A percentile compares a stretch with the other conserved stretches of the same genome.
These are phyloP conservation scores for Pleurotus ostreatus DNA, from an alignment of 768 basidiomycete species.

Conservation along the genomic window DNA sequence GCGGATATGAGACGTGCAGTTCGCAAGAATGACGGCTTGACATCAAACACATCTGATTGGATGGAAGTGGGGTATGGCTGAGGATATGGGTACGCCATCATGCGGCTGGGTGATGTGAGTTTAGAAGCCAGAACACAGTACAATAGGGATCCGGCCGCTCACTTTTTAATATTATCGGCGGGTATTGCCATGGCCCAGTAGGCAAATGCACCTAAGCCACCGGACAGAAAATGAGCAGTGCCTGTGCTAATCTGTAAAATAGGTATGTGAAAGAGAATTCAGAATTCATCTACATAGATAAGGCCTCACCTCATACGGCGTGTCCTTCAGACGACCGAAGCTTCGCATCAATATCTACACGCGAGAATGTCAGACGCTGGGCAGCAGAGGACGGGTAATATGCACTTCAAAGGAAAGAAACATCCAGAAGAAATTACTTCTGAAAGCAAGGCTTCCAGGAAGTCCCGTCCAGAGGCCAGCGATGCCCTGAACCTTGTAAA, in stretches of 20 bases:
- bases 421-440: conserved; percentile 78
- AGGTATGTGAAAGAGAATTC: background rate
- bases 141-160: conserved; percentile 14
- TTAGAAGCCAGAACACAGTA: background rate
- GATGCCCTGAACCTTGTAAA: conserved; percentile 58
- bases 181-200: conserved; percentile 73
- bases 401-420: conserved; percentile 65
- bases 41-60: conserved; percentile 17
- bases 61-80: conserved; percentile 31
- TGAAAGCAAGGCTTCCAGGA: conserved; percentile 65
- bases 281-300: background rate
- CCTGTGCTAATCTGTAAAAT: conserved; percentile 52
- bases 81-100: conserved; percentile 58
- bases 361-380: conserved; percentile 15
- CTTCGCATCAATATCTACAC: conserved; percentile 55
- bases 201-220: conserved; percentile 56
- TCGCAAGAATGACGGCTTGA: conserved; percentile 41
- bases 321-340: conserved; percentile 52
- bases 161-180: conserved; percentile 85
- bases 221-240: conserved; percentile 60
- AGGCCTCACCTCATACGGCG: conserved; percentile 48
- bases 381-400: conserved; percentile 10
- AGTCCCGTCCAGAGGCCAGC: conserved; percentile 74
- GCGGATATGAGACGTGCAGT: conserved; percentile 52
- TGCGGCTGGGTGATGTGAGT: conserved; percentile 39